Percentiles rank a stretch among this genome's conserved stretches.
Evolutionary conservation across 495 filamentous ascomycete species (phyloP).

Genomic region (Aspergillus mulundensis): DNA sequence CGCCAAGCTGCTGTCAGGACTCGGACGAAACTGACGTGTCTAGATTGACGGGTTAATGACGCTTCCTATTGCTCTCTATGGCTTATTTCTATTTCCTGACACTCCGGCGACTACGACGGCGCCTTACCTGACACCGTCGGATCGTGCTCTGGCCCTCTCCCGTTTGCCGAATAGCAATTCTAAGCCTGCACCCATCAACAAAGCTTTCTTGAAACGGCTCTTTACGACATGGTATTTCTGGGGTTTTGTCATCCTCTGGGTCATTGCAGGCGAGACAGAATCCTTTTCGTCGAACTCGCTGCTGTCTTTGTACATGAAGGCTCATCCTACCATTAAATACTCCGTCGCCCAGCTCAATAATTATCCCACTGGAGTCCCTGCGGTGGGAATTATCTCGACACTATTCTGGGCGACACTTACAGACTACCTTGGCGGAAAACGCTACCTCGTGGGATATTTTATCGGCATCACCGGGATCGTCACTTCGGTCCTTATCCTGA

Average conservation of each 20-base stretch:
- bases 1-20: background rate
- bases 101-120: constrained; percentile 52
- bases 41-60: constrained; percentile 46
- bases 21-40: background rate
- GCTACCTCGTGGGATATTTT: constrained; percentile 52
- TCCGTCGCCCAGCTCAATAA: constrained; percentile 44
- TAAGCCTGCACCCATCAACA: constrained; percentile 29
- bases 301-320: constrained; percentile 33
- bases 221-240: constrained; percentile 46
- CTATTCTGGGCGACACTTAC: constrained; percentile 52
- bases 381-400: constrained; percentile 47
- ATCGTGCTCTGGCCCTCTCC: constrained; percentile 42
- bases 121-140: constrained; percentile 42
- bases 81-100: constrained; percentile 57
- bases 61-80: constrained; percentile 55
- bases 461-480: constrained; percentile 46
- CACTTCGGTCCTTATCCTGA: constrained; percentile 46
- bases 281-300: constrained; percentile 45
- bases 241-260: constrained; percentile 47
- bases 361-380: constrained; percentile 45
- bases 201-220: constrained; percentile 34
- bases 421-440: constrained; percentile 43
- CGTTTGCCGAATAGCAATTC: constrained; percentile 29
- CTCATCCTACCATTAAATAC: constrained; percentile 34
- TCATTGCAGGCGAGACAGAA: constrained; percentile 46